phyloP scores from a whole-genome alignment of 306 rosid species.

The Lathyrus sativus region DNA sequence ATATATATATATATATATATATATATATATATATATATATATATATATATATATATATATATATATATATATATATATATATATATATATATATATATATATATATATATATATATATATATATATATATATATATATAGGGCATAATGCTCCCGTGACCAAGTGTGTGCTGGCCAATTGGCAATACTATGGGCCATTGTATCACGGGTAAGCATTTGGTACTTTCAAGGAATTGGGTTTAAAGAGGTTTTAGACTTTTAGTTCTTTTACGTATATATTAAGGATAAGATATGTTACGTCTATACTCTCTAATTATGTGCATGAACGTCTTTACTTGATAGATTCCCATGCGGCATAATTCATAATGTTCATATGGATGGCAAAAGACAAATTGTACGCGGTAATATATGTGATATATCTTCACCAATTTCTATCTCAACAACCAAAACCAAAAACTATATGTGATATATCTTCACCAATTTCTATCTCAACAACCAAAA shows the following conservation, averaged over 20 bases:
- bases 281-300: background rate
- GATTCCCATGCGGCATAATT: constrained; percentile 11
- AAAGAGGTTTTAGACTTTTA: constrained; percentile 15
- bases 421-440: no score
- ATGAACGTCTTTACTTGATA: constrained; percentile 7
- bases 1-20: no score
- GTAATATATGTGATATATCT: no score
- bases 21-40: no score
- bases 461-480: no score
- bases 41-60: no score
- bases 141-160: constrained; percentile 43
- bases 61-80: no score
- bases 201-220: constrained; percentile 45
- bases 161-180: constrained; percentile 14
- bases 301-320: constrained; percentile 13
- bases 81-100: no score
- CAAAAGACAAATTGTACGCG: background rate
- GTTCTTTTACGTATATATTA: background rate
- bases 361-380: background rate
- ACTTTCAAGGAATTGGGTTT: constrained; percentile 31
- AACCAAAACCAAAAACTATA: no score
- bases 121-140: no score
- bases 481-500: no score
- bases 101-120: no score
- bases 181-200: constrained; percentile 22